Percentiles rank a stretch among this genome's conserved stretches.
These are phyloP conservation scores for Laetiporus sulphureus DNA, from an alignment of 1,284 basidiomycete genomes.

Conservation along the genomic window DNA sequence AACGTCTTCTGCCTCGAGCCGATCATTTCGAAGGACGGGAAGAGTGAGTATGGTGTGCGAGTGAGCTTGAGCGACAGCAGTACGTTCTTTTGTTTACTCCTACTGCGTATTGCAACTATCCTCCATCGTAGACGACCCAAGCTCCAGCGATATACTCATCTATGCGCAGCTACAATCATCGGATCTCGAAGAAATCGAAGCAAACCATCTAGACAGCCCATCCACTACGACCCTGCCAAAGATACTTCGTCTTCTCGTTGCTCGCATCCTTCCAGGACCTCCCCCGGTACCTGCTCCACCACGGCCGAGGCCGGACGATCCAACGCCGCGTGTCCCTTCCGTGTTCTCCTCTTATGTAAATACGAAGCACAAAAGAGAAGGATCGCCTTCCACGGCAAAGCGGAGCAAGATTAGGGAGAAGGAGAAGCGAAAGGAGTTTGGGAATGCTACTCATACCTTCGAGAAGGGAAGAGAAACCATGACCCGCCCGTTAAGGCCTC, in stretches of 20 bases:
- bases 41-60: constrained; percentile 49
- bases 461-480: constrained; percentile 30
- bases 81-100: constrained; percentile 25
- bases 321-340: constrained; percentile 63
- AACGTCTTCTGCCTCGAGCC: constrained; percentile 54
- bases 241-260: constrained; percentile 44
- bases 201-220: constrained; percentile 4
- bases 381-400: too few species aligned
- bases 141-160: constrained; percentile 62
- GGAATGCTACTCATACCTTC: constrained; percentile 22
- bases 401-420: too few species aligned
- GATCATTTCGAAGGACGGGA: constrained; percentile 30
- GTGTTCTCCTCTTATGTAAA: too few species aligned
- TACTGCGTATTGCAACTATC: neutral
- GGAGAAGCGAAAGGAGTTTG: constrained; percentile 8
- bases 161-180: constrained; percentile 42
- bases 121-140: constrained; percentile 43
- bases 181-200: constrained; percentile 4
- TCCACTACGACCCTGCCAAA: constrained; percentile 20
- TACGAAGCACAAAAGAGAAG: too few species aligned
- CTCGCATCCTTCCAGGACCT: constrained; percentile 44
- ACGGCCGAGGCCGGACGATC: constrained; percentile 67
- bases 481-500: constrained; percentile 27
- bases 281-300: constrained; percentile 30
- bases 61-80: constrained; percentile 65